Percentiles rank a stretch among this genome's conserved stretches.
These are phyloP conservation scores for Glebionis coronaria DNA, from an alignment of 129 eudicot species.

Conservation along the genomic window DNA sequence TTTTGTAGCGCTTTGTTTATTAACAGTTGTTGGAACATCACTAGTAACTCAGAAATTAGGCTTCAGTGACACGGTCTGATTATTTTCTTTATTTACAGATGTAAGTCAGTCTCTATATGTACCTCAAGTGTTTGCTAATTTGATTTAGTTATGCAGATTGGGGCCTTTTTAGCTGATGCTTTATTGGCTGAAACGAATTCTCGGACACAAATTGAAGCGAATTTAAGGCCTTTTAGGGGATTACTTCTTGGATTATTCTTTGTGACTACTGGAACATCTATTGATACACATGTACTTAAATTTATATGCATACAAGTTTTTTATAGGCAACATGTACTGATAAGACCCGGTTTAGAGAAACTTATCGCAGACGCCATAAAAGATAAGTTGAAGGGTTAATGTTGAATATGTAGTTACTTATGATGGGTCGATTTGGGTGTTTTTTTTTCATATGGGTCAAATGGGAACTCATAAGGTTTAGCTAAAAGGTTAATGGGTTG, in stretches of 20 bases:
- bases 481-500: no score
- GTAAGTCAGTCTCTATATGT: background rate
- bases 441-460: no score
- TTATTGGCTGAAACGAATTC: constrained; percentile 90
- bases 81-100: background rate
- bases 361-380: no score
- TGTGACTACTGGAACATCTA: constrained; percentile 96
- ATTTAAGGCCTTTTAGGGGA: constrained; percentile 96
- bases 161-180: constrained; percentile 97
- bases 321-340: background rate
- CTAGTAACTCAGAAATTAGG: constrained; percentile 94
- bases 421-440: no score
- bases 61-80: constrained; percentile 92
- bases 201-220: constrained; percentile 96
- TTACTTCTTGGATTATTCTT: constrained; percentile 93
- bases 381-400: no score
- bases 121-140: constrained; percentile 10
- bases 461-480: no score
- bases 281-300: constrained; percentile 68
- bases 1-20: constrained; percentile 92
- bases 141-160: constrained; percentile 54
- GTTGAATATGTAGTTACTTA: no score
- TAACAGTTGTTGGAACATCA: constrained; percentile 97
- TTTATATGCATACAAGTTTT: background rate
- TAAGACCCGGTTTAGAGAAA: no score